Conservation (phyloP, 1,284 basidiomycete species). For the Psilocybe mexicana region DNA sequence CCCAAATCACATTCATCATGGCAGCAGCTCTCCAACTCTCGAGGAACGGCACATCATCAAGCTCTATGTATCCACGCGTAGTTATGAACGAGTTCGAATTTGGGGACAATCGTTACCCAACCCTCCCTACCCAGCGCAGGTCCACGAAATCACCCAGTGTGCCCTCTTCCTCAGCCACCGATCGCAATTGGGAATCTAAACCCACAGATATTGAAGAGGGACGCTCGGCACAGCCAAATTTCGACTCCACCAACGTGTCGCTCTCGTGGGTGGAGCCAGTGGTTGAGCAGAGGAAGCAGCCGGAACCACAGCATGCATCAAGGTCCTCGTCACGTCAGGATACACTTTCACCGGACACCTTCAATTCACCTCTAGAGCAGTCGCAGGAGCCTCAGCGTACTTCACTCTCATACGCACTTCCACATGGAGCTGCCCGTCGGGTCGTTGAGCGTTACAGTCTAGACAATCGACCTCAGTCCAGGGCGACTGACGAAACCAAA, state of each 20-base stretch:
- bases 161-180: conserved; percentile 3
- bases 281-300: conserved; percentile 25
- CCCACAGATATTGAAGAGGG: conserved; percentile 12
- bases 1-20: conserved; percentile 34
- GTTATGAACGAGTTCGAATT: conserved; percentile 62
- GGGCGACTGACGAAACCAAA: conserved; percentile 34
- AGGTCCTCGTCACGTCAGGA: conserved; percentile 22
- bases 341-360: conserved; percentile 20
- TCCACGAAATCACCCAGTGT: conserved; percentile 13
- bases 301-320: conserved; percentile 19
- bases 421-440: conserved; percentile 40
- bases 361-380: conserved; percentile 31
- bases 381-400: conserved; percentile 36
- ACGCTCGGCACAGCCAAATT: conserved; percentile 12
- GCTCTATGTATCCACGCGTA: conserved; percentile 46
- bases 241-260: conserved; percentile 12
- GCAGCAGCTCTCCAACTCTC: conserved; percentile 47
- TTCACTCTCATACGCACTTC: conserved; percentile 42
- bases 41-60: conserved; percentile 38
- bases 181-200: conserved; percentile 17
- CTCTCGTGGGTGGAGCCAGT: conserved; percentile 19
- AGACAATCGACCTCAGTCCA: conserved; percentile 40
- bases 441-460: conserved; percentile 51
- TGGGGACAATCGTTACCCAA: conserved; percentile 62
- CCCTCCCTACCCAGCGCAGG: conserved; percentile 35